Conservation (phyloP, 805 yeast genomes). For the Yamadazyma tumulicola region DNA sequence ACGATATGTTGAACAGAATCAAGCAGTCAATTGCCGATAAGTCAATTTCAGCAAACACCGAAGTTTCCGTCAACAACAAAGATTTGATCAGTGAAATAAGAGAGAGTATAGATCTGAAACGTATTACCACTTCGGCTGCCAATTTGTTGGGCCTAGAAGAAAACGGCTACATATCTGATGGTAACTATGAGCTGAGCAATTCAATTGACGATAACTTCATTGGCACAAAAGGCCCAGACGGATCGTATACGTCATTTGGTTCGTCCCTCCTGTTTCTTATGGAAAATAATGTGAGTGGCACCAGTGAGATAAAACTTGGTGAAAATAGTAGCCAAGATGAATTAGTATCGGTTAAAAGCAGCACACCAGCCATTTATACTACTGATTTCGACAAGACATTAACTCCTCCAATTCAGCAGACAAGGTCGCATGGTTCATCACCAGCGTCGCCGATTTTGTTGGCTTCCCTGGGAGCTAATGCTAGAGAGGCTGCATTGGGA, state of each 20-base stretch:
- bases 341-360: neutral
- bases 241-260: slow-evolving; percentile 9
- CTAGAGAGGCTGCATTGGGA: slow-evolving; percentile 21
- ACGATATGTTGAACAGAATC: slow-evolving; percentile 24
- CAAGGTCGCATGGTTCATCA: slow-evolving; percentile 9
- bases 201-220: slow-evolving; percentile 6
- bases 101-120: slow-evolving; percentile 34
- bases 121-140: slow-evolving; percentile 17
- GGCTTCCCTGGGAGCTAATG: slow-evolving; percentile 28
- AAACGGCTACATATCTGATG: slow-evolving; percentile 4
- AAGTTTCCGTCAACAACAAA: neutral
- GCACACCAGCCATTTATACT: slow-evolving; percentile 10
- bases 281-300: neutral
- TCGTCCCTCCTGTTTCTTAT: slow-evolving; percentile 6
- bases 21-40: slow-evolving; percentile 24
- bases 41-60: slow-evolving; percentile 10
- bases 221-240: slow-evolving; percentile 1
- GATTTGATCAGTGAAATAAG: slow-evolving; percentile 27
- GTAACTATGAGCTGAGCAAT: slow-evolving; percentile 8
- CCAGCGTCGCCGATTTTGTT: slow-evolving; percentile 22
- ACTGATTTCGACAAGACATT: slow-evolving; percentile 6
- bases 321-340: neutral
- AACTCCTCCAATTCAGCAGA: slow-evolving; percentile 3
- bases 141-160: slow-evolving; percentile 5
- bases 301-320: too few species aligned